phyloP scores from a whole-genome alignment of 768 basidiomycete species.

The Termitomyces sp. region DNA sequence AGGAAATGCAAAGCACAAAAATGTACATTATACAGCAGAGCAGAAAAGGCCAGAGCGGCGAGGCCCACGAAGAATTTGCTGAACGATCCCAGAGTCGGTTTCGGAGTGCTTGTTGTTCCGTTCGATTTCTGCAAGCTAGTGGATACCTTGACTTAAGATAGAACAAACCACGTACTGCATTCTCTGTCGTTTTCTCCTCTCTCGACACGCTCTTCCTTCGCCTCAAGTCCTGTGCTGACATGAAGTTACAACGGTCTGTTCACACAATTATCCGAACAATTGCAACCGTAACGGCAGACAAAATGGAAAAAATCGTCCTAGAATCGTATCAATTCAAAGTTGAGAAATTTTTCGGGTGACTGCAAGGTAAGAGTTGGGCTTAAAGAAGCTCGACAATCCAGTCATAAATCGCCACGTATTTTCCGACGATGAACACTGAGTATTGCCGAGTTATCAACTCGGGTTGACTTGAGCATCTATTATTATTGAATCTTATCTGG shows the following conservation, averaged over 20 bases:
- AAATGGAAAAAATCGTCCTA: neutral
- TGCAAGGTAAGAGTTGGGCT: neutral
- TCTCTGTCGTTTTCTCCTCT: neutral
- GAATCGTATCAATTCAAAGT: neutral
- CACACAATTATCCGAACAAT: neutral
- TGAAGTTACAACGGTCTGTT: neutral
- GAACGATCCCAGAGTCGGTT: neutral
- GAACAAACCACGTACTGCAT: neutral
- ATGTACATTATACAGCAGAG: slow-evolving; percentile 11
- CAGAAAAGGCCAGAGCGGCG: slow-evolving; percentile 3
- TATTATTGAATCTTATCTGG: neutral
- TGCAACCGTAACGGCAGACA: neutral
- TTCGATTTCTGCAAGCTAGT: neutral
- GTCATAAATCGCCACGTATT: slow-evolving; percentile 6
- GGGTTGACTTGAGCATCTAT: neutral
- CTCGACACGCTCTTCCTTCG: slow-evolving; percentile 5
- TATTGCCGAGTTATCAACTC: slow-evolving; percentile 2
- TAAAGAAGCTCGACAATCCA: neutral
- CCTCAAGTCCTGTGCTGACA: slow-evolving; percentile 2
- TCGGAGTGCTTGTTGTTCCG: neutral
- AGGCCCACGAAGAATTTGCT: slow-evolving; percentile 6
- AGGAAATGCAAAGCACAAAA: neutral
- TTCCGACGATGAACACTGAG: slow-evolving; percentile 5
- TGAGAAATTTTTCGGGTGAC: neutral
- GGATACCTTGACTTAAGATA: neutral